Evolutionary conservation across 176 grass and related monocot genomes (phyloP).

Genomic region (Metroxylon sagu): DNA sequence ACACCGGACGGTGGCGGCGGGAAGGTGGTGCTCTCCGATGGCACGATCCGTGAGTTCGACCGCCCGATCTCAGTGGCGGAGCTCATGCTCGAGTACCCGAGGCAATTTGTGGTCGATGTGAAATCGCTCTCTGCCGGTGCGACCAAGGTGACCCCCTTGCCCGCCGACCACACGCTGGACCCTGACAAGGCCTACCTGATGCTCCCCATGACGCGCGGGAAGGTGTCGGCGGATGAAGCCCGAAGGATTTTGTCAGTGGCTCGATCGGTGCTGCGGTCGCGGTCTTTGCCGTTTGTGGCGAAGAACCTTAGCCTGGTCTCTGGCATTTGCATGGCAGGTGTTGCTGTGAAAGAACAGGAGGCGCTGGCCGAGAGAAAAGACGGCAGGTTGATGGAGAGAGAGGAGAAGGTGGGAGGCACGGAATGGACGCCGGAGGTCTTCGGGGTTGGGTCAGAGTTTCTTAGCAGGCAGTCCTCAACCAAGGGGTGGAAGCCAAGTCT

Average conservation of each 20-base stretch:
- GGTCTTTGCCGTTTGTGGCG: conserved; percentile 29
- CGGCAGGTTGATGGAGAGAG: background rate
- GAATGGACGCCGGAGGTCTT: conserved; percentile 20
- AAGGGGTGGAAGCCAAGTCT: conserved; percentile 89
- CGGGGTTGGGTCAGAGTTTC: conserved; percentile 46
- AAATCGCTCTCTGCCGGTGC: conserved; percentile 5
- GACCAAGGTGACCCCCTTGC: conserved; percentile 49
- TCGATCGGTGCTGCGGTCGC: conserved; percentile 38
- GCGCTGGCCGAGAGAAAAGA: background rate
- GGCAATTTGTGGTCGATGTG: conserved; percentile 76
- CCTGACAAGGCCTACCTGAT: conserved; percentile 63
- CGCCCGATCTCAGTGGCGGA: conserved; percentile 73
- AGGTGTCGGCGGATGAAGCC: conserved; percentile 60
- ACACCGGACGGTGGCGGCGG: conserved; percentile 23
- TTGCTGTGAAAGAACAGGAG: no score
- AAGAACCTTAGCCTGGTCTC: background rate
- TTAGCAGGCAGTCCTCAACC: conserved; percentile 68
- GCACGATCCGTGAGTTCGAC: conserved; percentile 46
- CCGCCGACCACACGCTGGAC: conserved; percentile 71
- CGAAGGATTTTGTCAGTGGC: conserved; percentile 42
- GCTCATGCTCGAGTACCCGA: conserved; percentile 90
- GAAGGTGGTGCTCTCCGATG: conserved; percentile 77
- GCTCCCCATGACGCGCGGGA: conserved; percentile 56
- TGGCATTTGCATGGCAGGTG: conserved; percentile 8
- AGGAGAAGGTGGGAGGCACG: background rate